Evolutionary conservation across 352 stramenopile genomes (phyloP).

Genomic region (Globisporangium echinulatum): DNA sequence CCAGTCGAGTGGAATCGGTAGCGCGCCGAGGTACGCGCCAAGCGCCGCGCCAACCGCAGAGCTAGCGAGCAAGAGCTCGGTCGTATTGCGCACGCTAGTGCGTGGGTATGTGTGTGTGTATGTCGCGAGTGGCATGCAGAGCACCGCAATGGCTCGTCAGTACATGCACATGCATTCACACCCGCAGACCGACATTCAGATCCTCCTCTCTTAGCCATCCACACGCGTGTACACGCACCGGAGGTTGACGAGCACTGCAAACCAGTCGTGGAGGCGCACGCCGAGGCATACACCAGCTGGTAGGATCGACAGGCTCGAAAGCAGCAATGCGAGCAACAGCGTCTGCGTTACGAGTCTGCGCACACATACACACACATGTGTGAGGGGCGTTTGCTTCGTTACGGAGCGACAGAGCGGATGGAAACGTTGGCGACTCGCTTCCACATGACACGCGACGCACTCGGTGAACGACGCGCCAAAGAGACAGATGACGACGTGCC

Average conservation of each 20-base stretch:
- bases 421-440: not conserved
- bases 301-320: constrained; percentile 41
- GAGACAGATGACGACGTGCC: constrained; percentile 59
- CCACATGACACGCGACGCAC: constrained; percentile 19
- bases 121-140: too few relatives aligned
- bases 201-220: too few relatives aligned
- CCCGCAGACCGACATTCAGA: too few relatives aligned
- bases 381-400: too few relatives aligned
- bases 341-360: constrained; percentile 58
- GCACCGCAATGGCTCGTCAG: too few relatives aligned
- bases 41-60: constrained; percentile 51
- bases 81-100: constrained; percentile 25
- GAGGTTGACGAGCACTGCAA: constrained; percentile 49
- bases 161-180: too few relatives aligned
- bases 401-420: too few relatives aligned
- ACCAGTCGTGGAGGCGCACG: constrained; percentile 26
- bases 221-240: constrained; percentile 17
- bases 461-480: constrained; percentile 67
- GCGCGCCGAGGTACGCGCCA: constrained; percentile 62
- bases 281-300: constrained; percentile 40
- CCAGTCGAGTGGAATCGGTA: constrained; percentile 83
- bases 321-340: constrained; percentile 46
- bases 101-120: too few relatives aligned
- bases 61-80: constrained; percentile 46
- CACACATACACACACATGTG: too few relatives aligned